A percentile compares a stretch with the other conserved stretches of the same genome.
Evolutionary conservation across 768 basidiomycete species (phyloP).

Genomic region (Xerocomus brunneocitrinus): DNA sequence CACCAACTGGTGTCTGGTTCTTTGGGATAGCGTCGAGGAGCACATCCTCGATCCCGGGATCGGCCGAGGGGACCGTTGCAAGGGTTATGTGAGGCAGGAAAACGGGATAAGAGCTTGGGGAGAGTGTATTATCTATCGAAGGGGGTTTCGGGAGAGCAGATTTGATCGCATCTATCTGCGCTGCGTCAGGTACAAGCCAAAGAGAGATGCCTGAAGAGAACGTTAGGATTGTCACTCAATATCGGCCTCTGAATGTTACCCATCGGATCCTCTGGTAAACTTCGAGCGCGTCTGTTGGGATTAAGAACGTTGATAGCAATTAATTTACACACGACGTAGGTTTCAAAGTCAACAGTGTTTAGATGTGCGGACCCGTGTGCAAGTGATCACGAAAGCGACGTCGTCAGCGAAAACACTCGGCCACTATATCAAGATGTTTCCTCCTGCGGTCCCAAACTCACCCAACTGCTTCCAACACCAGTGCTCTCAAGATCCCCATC

Average conservation of each 20-base stretch:
- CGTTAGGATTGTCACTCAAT: neutral
- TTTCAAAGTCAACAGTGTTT: neutral
- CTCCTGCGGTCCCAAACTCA: constrained; percentile 45
- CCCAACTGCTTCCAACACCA: constrained; percentile 62
- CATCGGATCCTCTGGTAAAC: constrained; percentile 7
- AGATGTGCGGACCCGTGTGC: neutral
- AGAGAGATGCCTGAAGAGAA: constrained; percentile 48
- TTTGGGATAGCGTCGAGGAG: constrained; percentile 40
- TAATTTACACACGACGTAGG: constrained; percentile 9
- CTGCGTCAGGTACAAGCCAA: constrained; percentile 64
- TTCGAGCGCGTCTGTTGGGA: too few relatives aligned
- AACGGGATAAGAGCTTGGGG: constrained; percentile 47
- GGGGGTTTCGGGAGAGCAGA: constrained; percentile 43
- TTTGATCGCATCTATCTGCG: constrained; percentile 41
- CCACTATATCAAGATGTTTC: neutral
- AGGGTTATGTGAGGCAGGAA: constrained; percentile 75
- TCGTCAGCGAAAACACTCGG: neutral
- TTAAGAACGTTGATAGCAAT: neutral
- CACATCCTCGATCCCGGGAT: constrained; percentile 2
- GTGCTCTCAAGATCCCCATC: constrained; percentile 46
- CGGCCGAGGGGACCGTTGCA: constrained; percentile 34
- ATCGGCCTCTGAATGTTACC: constrained; percentile 14
- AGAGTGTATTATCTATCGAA: constrained; percentile 13
- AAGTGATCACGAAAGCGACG: neutral
- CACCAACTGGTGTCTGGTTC: constrained; percentile 32